Evolutionary conservation across 306 rosid genomes (phyloP), one percentile per base, ranked within the genome.

Genomic region (Mucuna pruriens): DNA sequence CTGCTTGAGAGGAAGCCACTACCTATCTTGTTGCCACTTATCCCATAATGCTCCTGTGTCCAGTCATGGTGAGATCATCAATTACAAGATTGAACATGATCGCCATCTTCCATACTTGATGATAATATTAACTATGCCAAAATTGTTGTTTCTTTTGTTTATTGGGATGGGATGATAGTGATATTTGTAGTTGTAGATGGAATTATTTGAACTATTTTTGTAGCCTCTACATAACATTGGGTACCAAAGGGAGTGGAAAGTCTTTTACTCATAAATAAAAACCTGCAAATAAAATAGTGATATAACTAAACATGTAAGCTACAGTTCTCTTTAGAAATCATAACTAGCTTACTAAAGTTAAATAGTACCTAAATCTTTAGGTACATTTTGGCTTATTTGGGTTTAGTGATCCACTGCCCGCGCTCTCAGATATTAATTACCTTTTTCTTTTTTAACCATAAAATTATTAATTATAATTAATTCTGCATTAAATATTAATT

Each of bases 11-110:
- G 94, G 92, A 83, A 83, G 80, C 92, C 82, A 79, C 63, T 62
- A 3, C 85, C 88, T 71, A 23, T 69, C 84, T 72, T 88, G 90
- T 78, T 82, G 88, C 89, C 90, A 74, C 75, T 88, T 65, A 84
- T 61, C 83, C 82, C 68, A 46, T 77, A 54, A 46, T 60, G 44
- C 19, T 76, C 19, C 6, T 65, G 20, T 66, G 36, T 54, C 39
- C 36, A 16, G 4, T n/a, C n/a, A n/a, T n/a, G 23, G 20, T 33
- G 16, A 49, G 4, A 58, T 17, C 3, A 54, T 54, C 62, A 13
- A 36, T 45, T 31, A 34, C 6, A 26, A 0, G 11, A 61, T 12
- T 4, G 38, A 58, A 22, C 16, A 23, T 25, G 8, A 16, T 15
- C 2, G 0, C n/a, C 20, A 61, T 52, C n/a, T n/a, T n/a, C 10